These are phyloP conservation scores for Rhododendron molle DNA, from an alignment of 148 eudicot genomes.

Conservation along the genomic window DNA sequence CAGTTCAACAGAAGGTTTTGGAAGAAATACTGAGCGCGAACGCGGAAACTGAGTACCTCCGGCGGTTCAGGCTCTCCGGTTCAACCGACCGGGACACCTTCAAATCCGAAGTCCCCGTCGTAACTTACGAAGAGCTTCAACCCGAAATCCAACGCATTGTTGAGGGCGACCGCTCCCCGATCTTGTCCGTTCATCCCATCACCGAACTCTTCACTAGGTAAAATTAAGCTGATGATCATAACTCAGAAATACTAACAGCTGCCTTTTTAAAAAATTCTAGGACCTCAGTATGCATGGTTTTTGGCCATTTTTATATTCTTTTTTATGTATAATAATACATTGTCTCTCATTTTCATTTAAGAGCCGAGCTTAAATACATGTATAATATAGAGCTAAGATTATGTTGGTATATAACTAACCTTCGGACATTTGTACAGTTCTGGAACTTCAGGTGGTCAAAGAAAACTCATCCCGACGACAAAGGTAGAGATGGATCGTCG, in stretches of 20 bases:
- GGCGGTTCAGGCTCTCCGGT: conserved; percentile 7
- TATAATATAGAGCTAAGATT: too few species aligned
- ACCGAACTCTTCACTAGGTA: conserved; percentile 24
- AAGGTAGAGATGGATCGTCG: conserved; percentile 48
- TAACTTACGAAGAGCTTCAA: conserved; percentile 18
- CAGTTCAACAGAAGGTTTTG: conserved; percentile 20
- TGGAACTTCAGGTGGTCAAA: conserved; percentile 61
- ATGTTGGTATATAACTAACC: neutral
- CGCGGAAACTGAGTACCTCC: conserved; percentile 18
- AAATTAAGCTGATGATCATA: too few species aligned
- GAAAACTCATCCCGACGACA: conserved; percentile 63
- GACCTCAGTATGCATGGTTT: too few species aligned
- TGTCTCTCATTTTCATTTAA: too few species aligned
- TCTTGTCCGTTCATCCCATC: conserved; percentile 20
- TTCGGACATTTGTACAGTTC: conserved; percentile 8
- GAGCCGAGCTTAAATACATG: too few species aligned
- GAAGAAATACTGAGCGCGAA: conserved; percentile 12
- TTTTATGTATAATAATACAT: too few species aligned
- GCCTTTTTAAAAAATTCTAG: too few species aligned
- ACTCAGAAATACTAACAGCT: too few species aligned
- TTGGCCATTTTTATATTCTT: too few species aligned
- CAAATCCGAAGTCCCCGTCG: conserved; percentile 19
- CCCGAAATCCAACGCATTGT: conserved; percentile 16
- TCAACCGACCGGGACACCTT: conserved; percentile 14
- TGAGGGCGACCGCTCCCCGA: conserved; percentile 20